phyloP scores from a whole-genome alignment of 1,284 basidiomycete genomes.

The Cryptococcus sp. region DNA sequence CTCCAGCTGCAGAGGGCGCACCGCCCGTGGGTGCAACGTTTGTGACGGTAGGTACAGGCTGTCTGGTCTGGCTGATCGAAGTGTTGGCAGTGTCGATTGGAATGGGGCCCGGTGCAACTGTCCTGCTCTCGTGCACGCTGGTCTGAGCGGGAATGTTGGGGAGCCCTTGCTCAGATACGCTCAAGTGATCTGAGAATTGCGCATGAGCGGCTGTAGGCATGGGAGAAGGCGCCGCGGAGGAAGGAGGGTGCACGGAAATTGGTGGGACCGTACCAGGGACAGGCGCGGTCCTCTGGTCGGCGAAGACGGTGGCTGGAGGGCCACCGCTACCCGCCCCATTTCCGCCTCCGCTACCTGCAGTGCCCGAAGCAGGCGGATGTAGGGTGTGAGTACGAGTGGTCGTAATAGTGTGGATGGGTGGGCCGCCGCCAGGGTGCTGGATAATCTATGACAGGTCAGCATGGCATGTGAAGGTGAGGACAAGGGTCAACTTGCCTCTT shows the following conservation, averaged over 20 bases:
- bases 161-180: slow-evolving; percentile 7
- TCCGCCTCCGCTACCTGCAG: slow-evolving; percentile 3
- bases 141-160: slow-evolving; percentile 8
- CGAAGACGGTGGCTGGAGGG: slow-evolving; percentile 5
- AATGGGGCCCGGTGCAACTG: slow-evolving; percentile 1
- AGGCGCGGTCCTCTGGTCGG: slow-evolving; percentile 1
- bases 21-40: slow-evolving; percentile 1
- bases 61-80: slow-evolving; percentile 10
- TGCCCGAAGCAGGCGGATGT: slow-evolving; percentile 17
- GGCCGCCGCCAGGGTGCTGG: slow-evolving; percentile 29
- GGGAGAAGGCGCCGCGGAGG: background rate
- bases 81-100: slow-evolving; percentile 13
- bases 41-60: slow-evolving; percentile 5
- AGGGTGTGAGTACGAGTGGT: slow-evolving; percentile 32
- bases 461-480: background rate
- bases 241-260: background rate
- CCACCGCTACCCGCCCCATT: background rate
- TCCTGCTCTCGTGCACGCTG: slow-evolving; percentile 11
- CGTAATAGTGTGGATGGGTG: slow-evolving; percentile 30
- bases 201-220: slow-evolving; percentile 4
- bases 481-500: slow-evolving; percentile 29
- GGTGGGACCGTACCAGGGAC: background rate
- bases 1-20: background rate
- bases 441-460: slow-evolving; percentile 23
- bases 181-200: slow-evolving; percentile 19